Conservation (phyloP, 1,139 yeast species). For the Saccharomyces hybrid region DNA sequence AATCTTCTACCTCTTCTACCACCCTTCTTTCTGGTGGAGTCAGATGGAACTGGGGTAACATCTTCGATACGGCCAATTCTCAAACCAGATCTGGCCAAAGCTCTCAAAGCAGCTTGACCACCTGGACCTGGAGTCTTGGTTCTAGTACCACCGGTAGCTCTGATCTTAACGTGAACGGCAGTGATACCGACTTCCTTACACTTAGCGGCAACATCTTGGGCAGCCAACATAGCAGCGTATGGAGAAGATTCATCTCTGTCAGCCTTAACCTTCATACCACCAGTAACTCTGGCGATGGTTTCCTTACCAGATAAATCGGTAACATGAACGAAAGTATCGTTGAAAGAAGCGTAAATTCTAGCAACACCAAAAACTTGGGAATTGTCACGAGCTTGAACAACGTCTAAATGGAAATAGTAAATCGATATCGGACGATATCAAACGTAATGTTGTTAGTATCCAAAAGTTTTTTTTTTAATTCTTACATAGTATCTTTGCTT, state of each 20-base stretch:
- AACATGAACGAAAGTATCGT: conserved; percentile 99
- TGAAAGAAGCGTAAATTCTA: conserved; percentile 98
- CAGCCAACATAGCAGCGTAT: conserved; percentile 99
- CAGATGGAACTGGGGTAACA: conserved; percentile 99
- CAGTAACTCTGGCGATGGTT: conserved; percentile 99
- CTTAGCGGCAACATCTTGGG: conserved; percentile 98
- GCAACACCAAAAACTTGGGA: conserved; percentile 99
- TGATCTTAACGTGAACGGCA: conserved; percentile 98
- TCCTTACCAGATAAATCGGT: conserved; percentile 99
- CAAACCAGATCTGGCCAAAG: conserved; percentile 99
- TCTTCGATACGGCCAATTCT: conserved; percentile 99
- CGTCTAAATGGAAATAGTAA: conserved; percentile 9
- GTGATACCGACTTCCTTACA: conserved; percentile 99
- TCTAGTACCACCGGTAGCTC: conserved; percentile 99
- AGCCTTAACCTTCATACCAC: conserved; percentile 99
- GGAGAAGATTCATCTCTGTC: conserved; percentile 99
- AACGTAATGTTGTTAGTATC: neutral
- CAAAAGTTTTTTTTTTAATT: neutral
- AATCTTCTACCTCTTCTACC: conserved; percentile 99
- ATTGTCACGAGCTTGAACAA: conserved; percentile 77
- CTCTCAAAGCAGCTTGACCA: conserved; percentile 99
- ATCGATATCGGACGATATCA: neutral
- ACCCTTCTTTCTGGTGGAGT: conserved; percentile 99
- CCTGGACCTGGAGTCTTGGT: conserved; percentile 99
- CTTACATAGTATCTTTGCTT: neutral